phyloP scores from a whole-genome alignment of 2,329 filamentous ascomycete genomes.

The Onygena corvina region DNA sequence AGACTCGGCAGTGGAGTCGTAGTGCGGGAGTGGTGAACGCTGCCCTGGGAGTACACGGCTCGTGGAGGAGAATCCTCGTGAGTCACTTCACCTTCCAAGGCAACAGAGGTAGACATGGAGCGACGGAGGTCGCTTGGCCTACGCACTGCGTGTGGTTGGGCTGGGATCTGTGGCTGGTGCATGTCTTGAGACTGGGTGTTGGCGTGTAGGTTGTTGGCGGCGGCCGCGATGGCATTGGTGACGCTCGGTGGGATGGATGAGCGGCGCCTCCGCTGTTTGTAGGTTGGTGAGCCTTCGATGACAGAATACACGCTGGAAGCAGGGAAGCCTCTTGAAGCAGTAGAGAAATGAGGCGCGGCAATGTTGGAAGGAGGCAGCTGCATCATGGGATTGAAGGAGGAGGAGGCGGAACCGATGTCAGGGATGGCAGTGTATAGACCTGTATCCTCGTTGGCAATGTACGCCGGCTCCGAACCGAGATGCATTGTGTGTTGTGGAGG shows the following conservation, averaged over 20 bases:
- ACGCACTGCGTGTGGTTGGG: slow-evolving; percentile 50
- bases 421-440: slow-evolving; percentile 91
- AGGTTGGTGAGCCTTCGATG: slow-evolving; percentile 94
- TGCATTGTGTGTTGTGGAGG: slow-evolving; percentile 80
- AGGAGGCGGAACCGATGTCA: slow-evolving; percentile 62
- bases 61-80: slow-evolving; percentile 67
- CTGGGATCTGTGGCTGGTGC: slow-evolving; percentile 22
- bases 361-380: slow-evolving; percentile 79
- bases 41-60: not conserved
- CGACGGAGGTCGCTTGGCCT: slow-evolving; percentile 81
- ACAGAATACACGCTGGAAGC: slow-evolving; percentile 81
- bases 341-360: slow-evolving; percentile 64
- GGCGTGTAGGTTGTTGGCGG: slow-evolving; percentile 33
- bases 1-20: slow-evolving; percentile 79
- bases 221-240: slow-evolving; percentile 53
- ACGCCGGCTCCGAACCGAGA: slow-evolving; percentile 77
- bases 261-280: slow-evolving; percentile 89
- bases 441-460: slow-evolving; percentile 96
- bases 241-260: slow-evolving; percentile 82
- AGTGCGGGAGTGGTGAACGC: slow-evolving; percentile 69
- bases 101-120: slow-evolving; percentile 77
- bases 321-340: slow-evolving; percentile 54
- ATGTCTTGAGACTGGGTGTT: slow-evolving; percentile 29
- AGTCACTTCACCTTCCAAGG: slow-evolving; percentile 67
- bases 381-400: slow-evolving; percentile 75